phyloP scores from a whole-genome alignment of 345 rosid genomes.

The Dipteronia dyeriana region DNA sequence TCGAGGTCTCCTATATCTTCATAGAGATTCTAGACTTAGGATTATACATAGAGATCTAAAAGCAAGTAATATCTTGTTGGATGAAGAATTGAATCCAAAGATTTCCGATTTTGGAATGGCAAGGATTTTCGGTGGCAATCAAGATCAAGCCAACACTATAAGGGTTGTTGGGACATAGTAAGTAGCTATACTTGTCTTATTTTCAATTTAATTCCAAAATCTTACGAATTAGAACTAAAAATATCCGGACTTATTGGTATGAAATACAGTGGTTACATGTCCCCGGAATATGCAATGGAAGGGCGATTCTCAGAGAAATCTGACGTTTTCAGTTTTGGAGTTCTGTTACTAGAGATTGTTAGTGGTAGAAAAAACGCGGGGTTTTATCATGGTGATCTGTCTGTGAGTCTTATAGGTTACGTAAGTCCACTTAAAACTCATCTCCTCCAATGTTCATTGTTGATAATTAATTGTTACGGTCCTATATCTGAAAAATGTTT shows the following conservation, averaged over 20 bases:
- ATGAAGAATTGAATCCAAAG: constrained; percentile 12
- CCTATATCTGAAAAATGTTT: not conserved
- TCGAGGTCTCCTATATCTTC: not conserved
- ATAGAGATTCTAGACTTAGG: not conserved
- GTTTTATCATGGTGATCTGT: not conserved
- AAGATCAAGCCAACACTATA: not conserved
- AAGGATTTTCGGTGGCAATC: constrained; percentile 19
- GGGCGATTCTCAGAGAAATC: not conserved
- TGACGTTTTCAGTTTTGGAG: not conserved
- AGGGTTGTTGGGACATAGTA: not conserved
- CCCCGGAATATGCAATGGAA: not conserved
- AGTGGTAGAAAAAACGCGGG: not conserved
- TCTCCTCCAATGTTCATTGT: not conserved
- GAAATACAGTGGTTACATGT: not conserved
- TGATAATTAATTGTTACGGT: too few relatives aligned
- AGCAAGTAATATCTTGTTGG: not conserved
- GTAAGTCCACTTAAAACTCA: not conserved
- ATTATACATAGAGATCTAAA: constrained; percentile 2
- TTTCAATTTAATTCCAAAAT: not conserved
- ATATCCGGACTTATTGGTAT: not conserved
- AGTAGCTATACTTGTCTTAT: not conserved
- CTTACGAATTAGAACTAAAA: not conserved
- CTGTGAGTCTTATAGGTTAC: not conserved
- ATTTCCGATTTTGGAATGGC: constrained; percentile 36
- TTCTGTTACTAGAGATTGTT: not conserved